Conservation (phyloP, 1,284 basidiomycete genomes). For the Ustilago xerochloae region DNA sequence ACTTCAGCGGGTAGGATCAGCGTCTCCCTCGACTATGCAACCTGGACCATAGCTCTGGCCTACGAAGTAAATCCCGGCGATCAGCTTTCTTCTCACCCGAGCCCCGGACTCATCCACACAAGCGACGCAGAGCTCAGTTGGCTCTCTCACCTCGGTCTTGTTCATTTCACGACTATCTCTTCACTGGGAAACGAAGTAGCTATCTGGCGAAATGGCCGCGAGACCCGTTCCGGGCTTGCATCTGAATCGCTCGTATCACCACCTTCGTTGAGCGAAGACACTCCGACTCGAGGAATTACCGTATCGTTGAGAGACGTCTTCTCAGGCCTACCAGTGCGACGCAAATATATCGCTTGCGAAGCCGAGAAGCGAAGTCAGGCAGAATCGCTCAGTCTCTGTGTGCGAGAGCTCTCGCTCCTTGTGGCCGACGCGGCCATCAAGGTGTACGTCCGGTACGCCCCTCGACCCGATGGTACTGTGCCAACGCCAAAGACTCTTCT, state of each 20-base stretch:
- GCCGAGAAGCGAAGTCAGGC: conserved; percentile 2
- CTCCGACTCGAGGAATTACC: conserved; percentile 1
- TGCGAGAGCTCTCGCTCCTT: conserved; percentile 19
- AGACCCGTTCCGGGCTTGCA: background rate
- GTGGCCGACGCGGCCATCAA: conserved; percentile 1
- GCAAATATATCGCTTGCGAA: conserved; percentile 20
- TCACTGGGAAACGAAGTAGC: background rate
- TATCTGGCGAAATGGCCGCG: conserved; percentile 15
- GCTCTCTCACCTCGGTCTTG: conserved; percentile 21
- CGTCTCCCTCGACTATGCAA: conserved; percentile 18
- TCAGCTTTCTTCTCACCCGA: background rate
- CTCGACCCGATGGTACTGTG: background rate
- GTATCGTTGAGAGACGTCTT: conserved; percentile 20
- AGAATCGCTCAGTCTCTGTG: conserved; percentile 7
- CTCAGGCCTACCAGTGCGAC: conserved; percentile 19
- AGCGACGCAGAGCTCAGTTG: background rate
- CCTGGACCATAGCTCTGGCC: conserved; percentile 19
- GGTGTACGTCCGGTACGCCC: conserved; percentile 9
- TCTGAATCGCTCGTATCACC: background rate
- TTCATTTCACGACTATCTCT: conserved; percentile 7
- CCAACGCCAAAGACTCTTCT: conserved; percentile 9
- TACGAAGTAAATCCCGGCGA: conserved; percentile 8
- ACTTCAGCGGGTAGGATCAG: background rate
- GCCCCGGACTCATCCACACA: background rate
- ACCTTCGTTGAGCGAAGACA: background rate